Conservation (phyloP, 106 monocot genomes). For the Triglochin maritima region DNA sequence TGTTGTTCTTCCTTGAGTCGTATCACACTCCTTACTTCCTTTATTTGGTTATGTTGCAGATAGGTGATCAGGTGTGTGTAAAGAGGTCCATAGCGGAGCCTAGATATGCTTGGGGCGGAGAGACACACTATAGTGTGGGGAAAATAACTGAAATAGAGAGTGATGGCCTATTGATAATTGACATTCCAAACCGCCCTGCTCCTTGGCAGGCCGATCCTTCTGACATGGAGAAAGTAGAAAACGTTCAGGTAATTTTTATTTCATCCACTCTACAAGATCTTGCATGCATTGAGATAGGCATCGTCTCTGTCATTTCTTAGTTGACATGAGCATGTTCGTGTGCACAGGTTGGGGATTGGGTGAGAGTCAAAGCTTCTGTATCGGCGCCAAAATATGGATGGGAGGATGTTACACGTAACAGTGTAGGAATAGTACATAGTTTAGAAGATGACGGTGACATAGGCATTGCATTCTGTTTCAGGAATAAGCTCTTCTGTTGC, state of each 20-base stretch:
- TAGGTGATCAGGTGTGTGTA: constrained; percentile 94
- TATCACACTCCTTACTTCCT: neutral
- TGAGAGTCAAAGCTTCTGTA: constrained; percentile 81
- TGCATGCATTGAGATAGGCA: neutral
- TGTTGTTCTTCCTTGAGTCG: neutral
- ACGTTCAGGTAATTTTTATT: constrained; percentile 59
- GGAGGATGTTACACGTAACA: constrained; percentile 88
- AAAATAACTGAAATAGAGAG: constrained; percentile 85
- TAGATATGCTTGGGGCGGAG: constrained; percentile 96
- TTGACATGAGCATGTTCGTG: neutral
- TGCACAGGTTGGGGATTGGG: constrained; percentile 89
- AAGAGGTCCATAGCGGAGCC: constrained; percentile 98
- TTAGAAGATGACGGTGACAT: constrained; percentile 90
- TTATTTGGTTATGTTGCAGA: constrained; percentile 27
- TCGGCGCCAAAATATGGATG: constrained; percentile 98
- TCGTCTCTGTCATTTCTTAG: neutral
- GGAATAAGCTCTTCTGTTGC: constrained; percentile 70
- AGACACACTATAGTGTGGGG: constrained; percentile 98
- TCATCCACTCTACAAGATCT: neutral
- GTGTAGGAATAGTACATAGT: constrained; percentile 90
- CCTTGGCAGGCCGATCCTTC: constrained; percentile 99
- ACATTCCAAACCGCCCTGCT: constrained; percentile 63
- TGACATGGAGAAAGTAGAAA: constrained; percentile 98
- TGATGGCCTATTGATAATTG: constrained; percentile 75
- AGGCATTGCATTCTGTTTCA: constrained; percentile 89